Percentiles rank a stretch among this genome's conserved stretches.
Evolutionary conservation across 805 yeast species (phyloP).

Genomic region (Blastobotrys parvus): DNA sequence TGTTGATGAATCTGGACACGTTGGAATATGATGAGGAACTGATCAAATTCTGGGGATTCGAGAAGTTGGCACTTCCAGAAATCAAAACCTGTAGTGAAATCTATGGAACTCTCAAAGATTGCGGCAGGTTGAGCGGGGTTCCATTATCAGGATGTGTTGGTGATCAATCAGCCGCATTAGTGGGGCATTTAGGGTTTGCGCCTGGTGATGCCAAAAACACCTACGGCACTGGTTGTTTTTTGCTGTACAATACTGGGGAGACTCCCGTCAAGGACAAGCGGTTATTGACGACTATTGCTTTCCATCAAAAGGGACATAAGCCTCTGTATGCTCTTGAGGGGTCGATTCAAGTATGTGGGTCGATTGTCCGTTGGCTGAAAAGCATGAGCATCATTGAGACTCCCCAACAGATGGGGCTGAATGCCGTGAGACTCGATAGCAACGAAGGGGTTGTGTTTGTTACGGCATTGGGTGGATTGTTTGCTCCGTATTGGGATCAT

Average conservation of each 20-base stretch:
- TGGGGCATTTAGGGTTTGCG: constrained; percentile 81
- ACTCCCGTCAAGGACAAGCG: constrained; percentile 60
- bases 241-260: constrained; percentile 79
- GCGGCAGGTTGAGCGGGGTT: constrained; percentile 42
- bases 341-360: constrained; percentile 92
- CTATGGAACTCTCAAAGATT: constrained; percentile 59
- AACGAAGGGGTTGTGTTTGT: constrained; percentile 91
- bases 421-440: constrained; percentile 72
- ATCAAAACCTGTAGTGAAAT: constrained; percentile 71
- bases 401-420: constrained; percentile 83
- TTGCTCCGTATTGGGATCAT: constrained; percentile 94
- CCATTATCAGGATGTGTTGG: constrained; percentile 90
- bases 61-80: constrained; percentile 63
- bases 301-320: constrained; percentile 66
- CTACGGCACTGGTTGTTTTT: constrained; percentile 92
- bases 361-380: constrained; percentile 88
- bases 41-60: constrained; percentile 73
- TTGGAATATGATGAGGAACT: constrained; percentile 68
- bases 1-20: constrained; percentile 75
- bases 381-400: constrained; percentile 73
- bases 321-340: constrained; percentile 93
- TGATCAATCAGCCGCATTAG: constrained; percentile 89
- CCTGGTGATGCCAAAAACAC: constrained; percentile 90
- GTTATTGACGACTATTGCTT: constrained; percentile 82
- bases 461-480: constrained; percentile 89